Percentiles rank a stretch among this genome's conserved stretches.
Conservation (phyloP, 2,329 filamentous ascomycete genomes). For the Arthroderma sp. region DNA sequence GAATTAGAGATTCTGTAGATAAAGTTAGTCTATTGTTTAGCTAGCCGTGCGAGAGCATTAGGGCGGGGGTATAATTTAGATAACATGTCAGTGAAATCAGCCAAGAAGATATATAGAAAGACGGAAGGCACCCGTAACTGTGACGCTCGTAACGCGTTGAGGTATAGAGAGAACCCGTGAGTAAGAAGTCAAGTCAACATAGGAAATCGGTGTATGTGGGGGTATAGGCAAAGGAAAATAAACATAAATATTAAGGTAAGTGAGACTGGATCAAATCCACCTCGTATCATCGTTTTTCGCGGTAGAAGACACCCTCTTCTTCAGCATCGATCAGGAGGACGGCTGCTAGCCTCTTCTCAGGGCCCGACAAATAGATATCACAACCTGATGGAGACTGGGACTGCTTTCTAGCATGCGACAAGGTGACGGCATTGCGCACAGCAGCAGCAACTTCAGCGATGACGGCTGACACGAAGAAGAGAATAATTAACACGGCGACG, state of each 20-base stretch:
- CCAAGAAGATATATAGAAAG: background rate
- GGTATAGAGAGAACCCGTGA: background rate
- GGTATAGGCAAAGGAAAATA: too few relatives aligned
- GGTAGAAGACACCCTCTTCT: background rate
- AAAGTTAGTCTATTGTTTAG: background rate
- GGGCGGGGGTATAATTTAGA: background rate
- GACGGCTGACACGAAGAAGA: conserved; percentile 12
- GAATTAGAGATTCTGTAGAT: too few relatives aligned
- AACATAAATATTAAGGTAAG: background rate
- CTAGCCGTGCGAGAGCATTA: background rate
- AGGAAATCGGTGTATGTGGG: background rate
- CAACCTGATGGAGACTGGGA: background rate
- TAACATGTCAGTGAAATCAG: background rate
- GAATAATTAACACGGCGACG: conserved; percentile 2
- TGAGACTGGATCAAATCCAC: background rate
- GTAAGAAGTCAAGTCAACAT: background rate
- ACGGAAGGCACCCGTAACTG: background rate
- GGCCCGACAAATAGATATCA: conserved; percentile 4
- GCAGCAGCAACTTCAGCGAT: conserved; percentile 9
- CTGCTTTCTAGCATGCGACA: background rate
- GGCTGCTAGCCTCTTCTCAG: conserved; percentile 3
- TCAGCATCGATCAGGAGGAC: background rate
- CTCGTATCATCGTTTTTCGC: background rate
- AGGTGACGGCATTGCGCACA: background rate
- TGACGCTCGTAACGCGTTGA: background rate